phyloP scores from a whole-genome alignment of 2,329 filamentous ascomycete genomes.

The Aspergillus sergii region DNA sequence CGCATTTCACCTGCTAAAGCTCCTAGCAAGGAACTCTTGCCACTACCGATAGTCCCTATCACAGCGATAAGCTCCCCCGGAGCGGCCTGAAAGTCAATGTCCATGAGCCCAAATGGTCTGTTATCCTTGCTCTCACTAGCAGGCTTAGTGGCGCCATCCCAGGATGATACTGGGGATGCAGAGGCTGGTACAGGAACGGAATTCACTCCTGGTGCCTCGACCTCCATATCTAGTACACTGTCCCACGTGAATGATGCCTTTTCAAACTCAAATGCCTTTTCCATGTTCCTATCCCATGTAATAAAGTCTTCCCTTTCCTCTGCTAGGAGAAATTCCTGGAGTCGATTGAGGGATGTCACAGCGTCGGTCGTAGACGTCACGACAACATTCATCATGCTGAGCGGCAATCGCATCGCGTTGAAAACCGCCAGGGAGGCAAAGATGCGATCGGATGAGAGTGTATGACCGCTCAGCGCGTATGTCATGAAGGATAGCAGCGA shows the following conservation, averaged over 20 bases:
- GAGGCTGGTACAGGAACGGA: slow-evolving; percentile 9
- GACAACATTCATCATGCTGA: slow-evolving; percentile 86
- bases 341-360: slow-evolving; percentile 78
- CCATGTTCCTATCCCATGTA: slow-evolving; percentile 30
- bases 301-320: slow-evolving; percentile 61
- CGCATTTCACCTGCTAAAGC: slow-evolving; percentile 92
- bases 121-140: neutral
- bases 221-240: slow-evolving; percentile 25
- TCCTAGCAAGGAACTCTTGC: slow-evolving; percentile 86
- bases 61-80: slow-evolving; percentile 59
- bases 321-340: slow-evolving; percentile 83
- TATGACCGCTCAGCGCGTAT: slow-evolving; percentile 64
- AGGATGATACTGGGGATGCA: neutral
- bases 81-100: slow-evolving; percentile 39
- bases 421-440: slow-evolving; percentile 95
- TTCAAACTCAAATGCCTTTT: slow-evolving; percentile 66
- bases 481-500: slow-evolving; percentile 96
- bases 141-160: neutral
- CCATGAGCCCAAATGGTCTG: slow-evolving; percentile 43
- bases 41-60: slow-evolving; percentile 70
- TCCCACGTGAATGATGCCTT: slow-evolving; percentile 77
- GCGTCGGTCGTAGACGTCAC: slow-evolving; percentile 90
- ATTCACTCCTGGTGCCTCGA: neutral
- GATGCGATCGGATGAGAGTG: slow-evolving; percentile 72
- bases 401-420: slow-evolving; percentile 84